These are phyloP conservation scores for Symmetrospora coprosmae DNA, from an alignment of 768 basidiomycete species.

Conservation along the genomic window DNA sequence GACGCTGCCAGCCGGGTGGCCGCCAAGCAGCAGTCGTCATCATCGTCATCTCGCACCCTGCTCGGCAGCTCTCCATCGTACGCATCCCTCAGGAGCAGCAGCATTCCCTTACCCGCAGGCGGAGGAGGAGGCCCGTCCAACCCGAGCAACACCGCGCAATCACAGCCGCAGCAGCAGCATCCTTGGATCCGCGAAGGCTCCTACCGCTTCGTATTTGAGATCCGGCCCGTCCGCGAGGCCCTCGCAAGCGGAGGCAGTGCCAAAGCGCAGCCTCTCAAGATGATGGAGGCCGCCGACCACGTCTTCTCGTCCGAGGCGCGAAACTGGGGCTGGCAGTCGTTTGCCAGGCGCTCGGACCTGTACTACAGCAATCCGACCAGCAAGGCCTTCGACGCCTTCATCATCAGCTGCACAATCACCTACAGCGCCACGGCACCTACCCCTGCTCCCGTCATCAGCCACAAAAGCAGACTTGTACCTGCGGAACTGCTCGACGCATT, in stretches of 20 bases:
- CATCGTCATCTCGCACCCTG: not conserved
- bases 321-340: slow-evolving; percentile 38
- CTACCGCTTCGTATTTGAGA: slow-evolving; percentile 8
- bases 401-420: slow-evolving; percentile 39
- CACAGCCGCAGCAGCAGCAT: slow-evolving; percentile 13
- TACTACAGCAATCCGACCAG: slow-evolving; percentile 31
- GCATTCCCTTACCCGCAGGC: not conserved
- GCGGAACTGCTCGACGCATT: slow-evolving; percentile 36
- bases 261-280: slow-evolving; percentile 19
- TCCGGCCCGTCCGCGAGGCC: slow-evolving; percentile 1
- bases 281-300: slow-evolving; percentile 38
- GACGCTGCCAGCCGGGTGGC: slow-evolving; percentile 21
- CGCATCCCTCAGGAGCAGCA: not conserved
- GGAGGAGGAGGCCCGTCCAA: not conserved
- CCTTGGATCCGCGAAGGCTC: slow-evolving; percentile 13
- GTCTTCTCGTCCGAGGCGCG: slow-evolving; percentile 36
- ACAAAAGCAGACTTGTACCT: slow-evolving; percentile 34
- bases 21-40: not conserved
- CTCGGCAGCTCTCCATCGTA: not conserved
- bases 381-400: slow-evolving; percentile 34
- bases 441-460: slow-evolving; percentile 10
- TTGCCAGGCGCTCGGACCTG: slow-evolving; percentile 21
- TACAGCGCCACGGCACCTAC: slow-evolving; percentile 36
- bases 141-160: not conserved
- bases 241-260: slow-evolving; percentile 14